These are phyloP conservation scores for Venustampulla echinocandica DNA, from an alignment of 495 filamentous ascomycete species.

Conservation along the genomic window DNA sequence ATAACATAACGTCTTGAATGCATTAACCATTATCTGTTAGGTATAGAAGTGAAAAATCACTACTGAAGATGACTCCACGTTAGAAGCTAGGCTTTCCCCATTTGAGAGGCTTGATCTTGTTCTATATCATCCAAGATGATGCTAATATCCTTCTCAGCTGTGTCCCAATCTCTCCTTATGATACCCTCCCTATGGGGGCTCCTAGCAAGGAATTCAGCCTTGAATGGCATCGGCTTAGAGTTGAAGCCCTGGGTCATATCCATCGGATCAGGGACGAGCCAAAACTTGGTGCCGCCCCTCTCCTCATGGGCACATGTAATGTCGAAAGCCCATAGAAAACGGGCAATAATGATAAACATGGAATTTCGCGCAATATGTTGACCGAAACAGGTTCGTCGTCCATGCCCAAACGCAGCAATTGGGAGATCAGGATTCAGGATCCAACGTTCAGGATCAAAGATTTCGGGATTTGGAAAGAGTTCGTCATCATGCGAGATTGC, in stretches of 20 bases:
- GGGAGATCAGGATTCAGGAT: not conserved
- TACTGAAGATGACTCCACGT: no score
- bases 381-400: constrained; percentile 51
- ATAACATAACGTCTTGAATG: no score
- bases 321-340: constrained; percentile 43
- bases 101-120: not conserved
- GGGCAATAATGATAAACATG: constrained; percentile 47
- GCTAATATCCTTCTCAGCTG: not conserved
- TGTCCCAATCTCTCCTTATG: not conserved
- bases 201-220: not conserved
- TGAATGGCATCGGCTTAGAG: constrained; percentile 1
- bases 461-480: constrained; percentile 15
- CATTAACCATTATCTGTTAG: no score
- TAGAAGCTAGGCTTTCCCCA: not conserved
- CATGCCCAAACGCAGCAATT: constrained; percentile 51
- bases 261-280: not conserved
- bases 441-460: constrained; percentile 6
- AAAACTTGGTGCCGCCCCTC: not conserved
- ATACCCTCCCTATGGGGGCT: not conserved
- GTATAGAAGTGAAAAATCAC: no score
- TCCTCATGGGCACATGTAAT: not conserved
- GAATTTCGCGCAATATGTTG: constrained; percentile 46
- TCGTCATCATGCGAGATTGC: constrained; percentile 19
- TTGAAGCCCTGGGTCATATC: constrained; percentile 2
- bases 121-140: not conserved